Evolutionary conservation across 768 basidiomycete species (phyloP).

Genomic region (Pulveroboletus frians): DNA sequence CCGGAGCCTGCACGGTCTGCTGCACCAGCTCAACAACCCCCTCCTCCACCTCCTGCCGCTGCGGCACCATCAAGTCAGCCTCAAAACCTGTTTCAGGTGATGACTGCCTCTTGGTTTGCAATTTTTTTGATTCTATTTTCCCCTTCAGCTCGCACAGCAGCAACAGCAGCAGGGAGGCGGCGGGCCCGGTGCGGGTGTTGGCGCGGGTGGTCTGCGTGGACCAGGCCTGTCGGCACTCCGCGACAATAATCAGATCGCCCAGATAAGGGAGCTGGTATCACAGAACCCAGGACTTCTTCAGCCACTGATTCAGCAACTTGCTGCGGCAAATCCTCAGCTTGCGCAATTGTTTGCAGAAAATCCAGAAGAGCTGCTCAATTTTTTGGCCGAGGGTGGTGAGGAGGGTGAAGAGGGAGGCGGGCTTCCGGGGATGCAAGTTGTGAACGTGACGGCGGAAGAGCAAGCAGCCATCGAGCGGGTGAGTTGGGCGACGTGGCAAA

Average conservation of each 20-base stretch:
- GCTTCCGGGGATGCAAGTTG: conserved; percentile 34
- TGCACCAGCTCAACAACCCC: conserved; percentile 34
- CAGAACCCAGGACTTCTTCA: conserved; percentile 79
- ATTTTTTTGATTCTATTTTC: not conserved
- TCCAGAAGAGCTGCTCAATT: conserved; percentile 61
- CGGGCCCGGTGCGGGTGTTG: conserved; percentile 25
- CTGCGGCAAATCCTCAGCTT: conserved; percentile 65
- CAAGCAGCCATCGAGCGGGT: conserved; percentile 85
- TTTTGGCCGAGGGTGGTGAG: conserved; percentile 50
- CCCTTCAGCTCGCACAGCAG: conserved; percentile 62
- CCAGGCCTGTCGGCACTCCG: conserved; percentile 51
- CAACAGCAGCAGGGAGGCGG: conserved; percentile 42
- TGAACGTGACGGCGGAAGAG: conserved; percentile 85
- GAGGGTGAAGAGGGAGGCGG: conserved; percentile 36
- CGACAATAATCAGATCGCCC: conserved; percentile 60
- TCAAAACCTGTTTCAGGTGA: conserved; percentile 85
- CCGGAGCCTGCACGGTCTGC: conserved; percentile 29
- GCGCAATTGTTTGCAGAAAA: conserved; percentile 64
- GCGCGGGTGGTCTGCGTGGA: conserved; percentile 15
- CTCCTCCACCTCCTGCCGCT: conserved; percentile 35
- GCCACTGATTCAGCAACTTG: conserved; percentile 79
- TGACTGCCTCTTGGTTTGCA: not conserved
- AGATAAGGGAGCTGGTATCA: conserved; percentile 65
- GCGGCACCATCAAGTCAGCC: conserved; percentile 40
- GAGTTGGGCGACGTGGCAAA: conserved; percentile 29